Base-by-base conservation (phyloP, 140 eudicot genomes). In the Anethum foeniculum region DNA sequence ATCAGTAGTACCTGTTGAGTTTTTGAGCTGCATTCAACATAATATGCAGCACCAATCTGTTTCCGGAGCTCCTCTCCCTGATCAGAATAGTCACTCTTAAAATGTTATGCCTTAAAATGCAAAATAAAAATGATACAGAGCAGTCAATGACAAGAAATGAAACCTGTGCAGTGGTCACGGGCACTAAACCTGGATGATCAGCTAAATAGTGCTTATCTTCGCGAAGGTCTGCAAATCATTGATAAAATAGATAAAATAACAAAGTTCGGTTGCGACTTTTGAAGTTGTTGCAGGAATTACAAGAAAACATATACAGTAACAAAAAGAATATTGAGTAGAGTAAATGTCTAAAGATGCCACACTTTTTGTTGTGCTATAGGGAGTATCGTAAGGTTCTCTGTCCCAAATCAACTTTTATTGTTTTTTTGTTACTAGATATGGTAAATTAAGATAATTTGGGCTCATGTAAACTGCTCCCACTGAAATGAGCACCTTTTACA, bases 31-130 rank as follows among this genome's bases (percentile, higher is more conserved):
- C 98, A 94, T 82, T 94, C 98, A 14, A 92, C 85, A 84, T 92
- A 94, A 84, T 88, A 88, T 47, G 91, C 84, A 25, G 97, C 98
- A 54, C 97, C 97, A 86, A 94, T 94, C 85, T 89, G 97, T 75
- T 90, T 94, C 32, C 97, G 92, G 30, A 94, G 94, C 85, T 94
- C 98, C 84, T 94, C 98, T 62, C 98, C 98, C 97, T 94, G 82
- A 84, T 80, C 62, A 78, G 78, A 65, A 62, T 56, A 65, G 65
- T 38, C 76, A 54, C 56, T 52, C 81, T 46, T 62, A 25, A 58
- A 77, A 76, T 15, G 44, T 47, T 51, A 15, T 3, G 68, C 28
- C 44, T 15, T 25, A 21, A 77, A 67, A 46, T 27, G 51, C 67
- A 27, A 43, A 80, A 74, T 48, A 11, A 39, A 3, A 39, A 3